These are phyloP conservation scores for Simmondsia chinensis DNA, from an alignment of 148 eudicot species.

Conservation along the genomic window DNA sequence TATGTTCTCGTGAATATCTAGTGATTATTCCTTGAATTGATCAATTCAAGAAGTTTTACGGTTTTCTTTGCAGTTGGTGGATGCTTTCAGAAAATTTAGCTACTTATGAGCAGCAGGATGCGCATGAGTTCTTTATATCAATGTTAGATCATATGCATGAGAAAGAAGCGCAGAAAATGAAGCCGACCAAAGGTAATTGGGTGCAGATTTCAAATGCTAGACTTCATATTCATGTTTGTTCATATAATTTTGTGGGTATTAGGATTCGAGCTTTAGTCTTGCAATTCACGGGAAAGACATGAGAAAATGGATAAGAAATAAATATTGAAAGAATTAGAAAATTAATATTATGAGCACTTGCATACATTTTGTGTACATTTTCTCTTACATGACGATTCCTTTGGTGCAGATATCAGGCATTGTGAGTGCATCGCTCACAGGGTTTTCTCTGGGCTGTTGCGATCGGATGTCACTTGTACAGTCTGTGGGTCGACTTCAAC, in stretches of 20 bases:
- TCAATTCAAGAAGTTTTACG: constrained; percentile 4
- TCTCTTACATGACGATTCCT: constrained; percentile 9
- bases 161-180: constrained; percentile 35
- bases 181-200: constrained; percentile 29
- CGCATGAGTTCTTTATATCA: constrained; percentile 71
- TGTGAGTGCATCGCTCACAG: constrained; percentile 66
- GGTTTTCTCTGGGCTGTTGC: constrained; percentile 53
- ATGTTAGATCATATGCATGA: constrained; percentile 62
- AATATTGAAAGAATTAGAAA: too few relatives aligned
- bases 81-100: constrained; percentile 60
- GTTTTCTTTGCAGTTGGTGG: constrained; percentile 60
- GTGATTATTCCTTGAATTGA: too few relatives aligned
- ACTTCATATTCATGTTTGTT: too few relatives aligned
- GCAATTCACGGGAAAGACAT: too few relatives aligned
- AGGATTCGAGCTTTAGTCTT: too few relatives aligned
- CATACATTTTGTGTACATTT: too few relatives aligned
- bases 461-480: constrained; percentile 61
- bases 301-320: too few relatives aligned
- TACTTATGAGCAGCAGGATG: constrained; percentile 75
- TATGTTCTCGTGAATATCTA: constrained; percentile 2
- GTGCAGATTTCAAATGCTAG: constrained; percentile 10
- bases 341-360: too few relatives aligned
- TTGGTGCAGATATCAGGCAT: constrained; percentile 39
- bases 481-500: constrained; percentile 57
- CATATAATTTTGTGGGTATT: too few relatives aligned